phyloP scores from a whole-genome alignment of 768 basidiomycete species.

The Chlorophyllum brunneum region DNA sequence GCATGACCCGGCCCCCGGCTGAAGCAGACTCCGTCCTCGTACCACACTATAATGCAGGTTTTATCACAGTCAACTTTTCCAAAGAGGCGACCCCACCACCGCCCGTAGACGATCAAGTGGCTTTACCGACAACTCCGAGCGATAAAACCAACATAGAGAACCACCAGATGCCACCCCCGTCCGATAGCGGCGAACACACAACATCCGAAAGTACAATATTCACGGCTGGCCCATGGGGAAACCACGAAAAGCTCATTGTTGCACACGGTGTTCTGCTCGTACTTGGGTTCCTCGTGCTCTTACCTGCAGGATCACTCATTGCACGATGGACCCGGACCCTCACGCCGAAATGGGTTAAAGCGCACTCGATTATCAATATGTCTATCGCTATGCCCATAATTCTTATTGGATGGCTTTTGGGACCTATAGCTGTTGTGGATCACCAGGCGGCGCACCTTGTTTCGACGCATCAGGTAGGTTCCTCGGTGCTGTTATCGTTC shows the following conservation, averaged over 20 bases:
- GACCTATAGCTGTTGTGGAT: slow-evolving; percentile 40
- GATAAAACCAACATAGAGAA: slow-evolving; percentile 8
- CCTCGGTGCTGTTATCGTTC: not conserved
- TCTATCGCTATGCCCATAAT: slow-evolving; percentile 46
- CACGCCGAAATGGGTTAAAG: slow-evolving; percentile 51
- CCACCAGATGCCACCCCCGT: slow-evolving; percentile 1
- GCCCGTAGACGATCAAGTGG: not conserved
- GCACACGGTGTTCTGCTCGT: slow-evolving; percentile 51
- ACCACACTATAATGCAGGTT: slow-evolving; percentile 26
- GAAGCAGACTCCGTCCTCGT: slow-evolving; percentile 12
- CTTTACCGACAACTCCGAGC: slow-evolving; percentile 11
- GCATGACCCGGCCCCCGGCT: slow-evolving; percentile 24
- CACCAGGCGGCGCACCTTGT: slow-evolving; percentile 39
- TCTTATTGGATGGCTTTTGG: slow-evolving; percentile 44
- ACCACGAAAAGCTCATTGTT: slow-evolving; percentile 39
- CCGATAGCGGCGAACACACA: not conserved
- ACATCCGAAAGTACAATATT: not conserved
- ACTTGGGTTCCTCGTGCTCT: slow-evolving; percentile 51
- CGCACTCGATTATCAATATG: slow-evolving; percentile 49
- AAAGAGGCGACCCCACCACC: slow-evolving; percentile 23
- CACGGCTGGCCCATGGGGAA: slow-evolving; percentile 12
- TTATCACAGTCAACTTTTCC: slow-evolving; percentile 30
- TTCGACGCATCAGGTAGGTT: slow-evolving; percentile 46
- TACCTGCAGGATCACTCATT: slow-evolving; percentile 50
- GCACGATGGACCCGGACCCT: slow-evolving; percentile 53